These are phyloP conservation scores for Aspergillus puulaauensis DNA, from an alignment of 2,329 filamentous ascomycete genomes.

Conservation along the genomic window DNA sequence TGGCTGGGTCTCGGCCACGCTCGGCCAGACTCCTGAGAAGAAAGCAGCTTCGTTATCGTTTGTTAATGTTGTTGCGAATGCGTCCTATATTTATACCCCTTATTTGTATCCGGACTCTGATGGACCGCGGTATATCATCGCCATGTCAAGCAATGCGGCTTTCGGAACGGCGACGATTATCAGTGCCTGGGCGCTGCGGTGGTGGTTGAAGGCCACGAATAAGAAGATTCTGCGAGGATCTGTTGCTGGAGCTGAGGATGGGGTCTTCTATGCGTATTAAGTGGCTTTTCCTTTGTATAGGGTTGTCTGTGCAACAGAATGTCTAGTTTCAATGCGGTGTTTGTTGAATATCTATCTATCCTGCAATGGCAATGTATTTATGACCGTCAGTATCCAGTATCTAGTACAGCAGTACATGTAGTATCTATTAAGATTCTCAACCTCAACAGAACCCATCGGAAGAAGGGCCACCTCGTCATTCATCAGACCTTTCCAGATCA, in stretches of 20 bases:
- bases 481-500: too few species aligned
- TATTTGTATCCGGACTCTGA: conserved; percentile 25
- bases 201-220: background rate
- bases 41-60: conserved; percentile 39
- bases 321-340: too few species aligned
- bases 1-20: conserved; percentile 38
- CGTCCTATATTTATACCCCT: conserved; percentile 34
- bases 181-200: background rate
- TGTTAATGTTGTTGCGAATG: conserved; percentile 39
- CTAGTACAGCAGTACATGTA: too few species aligned
- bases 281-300: too few species aligned
- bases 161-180: background rate
- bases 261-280: background rate
- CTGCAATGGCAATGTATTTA: too few species aligned
- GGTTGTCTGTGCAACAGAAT: too few species aligned
- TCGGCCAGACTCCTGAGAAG: conserved; percentile 41
- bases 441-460: too few species aligned
- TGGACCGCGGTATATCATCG: conserved; percentile 1
- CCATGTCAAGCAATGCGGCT: background rate
- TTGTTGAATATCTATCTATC: too few species aligned
- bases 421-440: too few species aligned
- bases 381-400: too few species aligned
- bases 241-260: background rate
- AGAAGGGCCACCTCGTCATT: too few species aligned
- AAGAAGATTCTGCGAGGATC: background rate